Evolutionary conservation across 2,329 filamentous ascomycete genomes (phyloP).

Genomic region (Mycogone perniciosa): DNA sequence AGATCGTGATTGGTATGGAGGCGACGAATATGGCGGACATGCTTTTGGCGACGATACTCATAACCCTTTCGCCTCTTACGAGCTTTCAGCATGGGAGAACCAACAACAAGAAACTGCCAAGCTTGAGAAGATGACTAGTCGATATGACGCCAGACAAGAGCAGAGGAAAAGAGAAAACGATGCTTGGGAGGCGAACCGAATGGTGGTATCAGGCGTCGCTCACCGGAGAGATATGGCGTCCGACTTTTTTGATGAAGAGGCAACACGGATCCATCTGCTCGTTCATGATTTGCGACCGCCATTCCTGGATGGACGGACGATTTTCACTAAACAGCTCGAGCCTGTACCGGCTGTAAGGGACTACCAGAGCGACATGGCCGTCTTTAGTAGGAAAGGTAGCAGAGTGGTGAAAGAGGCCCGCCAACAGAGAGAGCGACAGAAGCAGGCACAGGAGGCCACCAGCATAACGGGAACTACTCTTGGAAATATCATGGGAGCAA

Average conservation of each 20-base stretch:
- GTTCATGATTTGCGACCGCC: conserved; percentile 92
- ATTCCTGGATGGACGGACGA: conserved; percentile 87
- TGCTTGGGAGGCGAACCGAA: conserved; percentile 97
- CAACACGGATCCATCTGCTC: conserved; percentile 79
- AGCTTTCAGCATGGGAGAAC: conserved; percentile 64
- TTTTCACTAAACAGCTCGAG: conserved; percentile 96
- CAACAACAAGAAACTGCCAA: conserved; percentile 73
- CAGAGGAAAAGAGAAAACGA: conserved; percentile 93
- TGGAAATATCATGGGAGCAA: conserved; percentile 92
- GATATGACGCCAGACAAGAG: conserved; percentile 61
- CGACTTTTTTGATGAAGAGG: conserved; percentile 89
- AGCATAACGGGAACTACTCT: conserved; percentile 86
- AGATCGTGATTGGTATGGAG: conserved; percentile 89
- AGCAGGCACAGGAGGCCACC: conserved; percentile 91
- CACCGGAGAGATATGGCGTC: conserved; percentile 75
- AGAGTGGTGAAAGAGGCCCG: conserved; percentile 85
- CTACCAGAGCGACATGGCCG: conserved; percentile 96
- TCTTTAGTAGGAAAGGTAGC: conserved; percentile 93
- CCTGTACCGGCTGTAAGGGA: conserved; percentile 90
- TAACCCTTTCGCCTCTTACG: conserved; percentile 79
- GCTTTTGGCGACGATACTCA: conserved; percentile 88
- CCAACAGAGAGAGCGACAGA: conserved; percentile 87
- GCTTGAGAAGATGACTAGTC: conserved; percentile 72
- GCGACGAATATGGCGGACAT: conserved; percentile 74
- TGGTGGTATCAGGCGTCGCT: conserved; percentile 93